These are phyloP conservation scores for Epichloe brachyelytri DNA, from an alignment of 2,329 filamentous ascomycete genomes.

Conservation along the genomic window DNA sequence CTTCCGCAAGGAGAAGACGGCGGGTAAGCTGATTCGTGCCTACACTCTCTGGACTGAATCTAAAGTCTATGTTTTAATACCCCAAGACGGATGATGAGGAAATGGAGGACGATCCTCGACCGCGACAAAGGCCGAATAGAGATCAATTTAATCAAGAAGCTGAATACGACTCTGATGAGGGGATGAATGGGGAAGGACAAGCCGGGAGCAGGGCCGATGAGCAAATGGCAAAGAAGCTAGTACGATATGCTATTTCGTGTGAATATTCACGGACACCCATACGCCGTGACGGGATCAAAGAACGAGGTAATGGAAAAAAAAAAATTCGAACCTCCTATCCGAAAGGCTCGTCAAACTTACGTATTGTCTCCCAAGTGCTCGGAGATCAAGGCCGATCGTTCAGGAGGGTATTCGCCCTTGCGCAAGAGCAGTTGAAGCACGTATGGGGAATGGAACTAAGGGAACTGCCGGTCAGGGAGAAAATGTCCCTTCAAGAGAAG, in stretches of 20 bases:
- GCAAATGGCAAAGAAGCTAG: conserved; percentile 50
- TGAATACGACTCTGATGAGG: conserved; percentile 25
- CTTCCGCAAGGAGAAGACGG: conserved; percentile 19
- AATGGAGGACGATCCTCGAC: conserved; percentile 19
- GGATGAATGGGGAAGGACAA: conserved; percentile 18
- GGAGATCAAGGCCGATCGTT: conserved; percentile 59
- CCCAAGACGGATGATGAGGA: conserved; percentile 18
- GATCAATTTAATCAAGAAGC: conserved; percentile 19
- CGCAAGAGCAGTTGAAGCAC: conserved; percentile 56
- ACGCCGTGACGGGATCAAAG: conserved; percentile 47
- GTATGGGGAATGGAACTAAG: conserved; percentile 89
- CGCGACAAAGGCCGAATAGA: conserved; percentile 18
- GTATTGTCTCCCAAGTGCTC: conserved; percentile 41
- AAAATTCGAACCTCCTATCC: too few species aligned
- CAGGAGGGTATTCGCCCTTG: conserved; percentile 60
- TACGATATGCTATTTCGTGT: conserved; percentile 55
- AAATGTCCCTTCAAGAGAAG: conserved; percentile 64
- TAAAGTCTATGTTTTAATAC: not conserved
- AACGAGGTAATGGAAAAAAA: conserved; percentile 35
- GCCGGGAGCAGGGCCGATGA: conserved; percentile 30
- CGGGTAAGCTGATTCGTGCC: conserved; percentile 13
- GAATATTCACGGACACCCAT: conserved; percentile 50
- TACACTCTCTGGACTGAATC: not conserved
- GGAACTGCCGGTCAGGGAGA: conserved; percentile 71
- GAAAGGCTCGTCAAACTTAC: not conserved